phyloP scores from a whole-genome alignment of 768 basidiomycete species.

The Suillus weaverae region DNA sequence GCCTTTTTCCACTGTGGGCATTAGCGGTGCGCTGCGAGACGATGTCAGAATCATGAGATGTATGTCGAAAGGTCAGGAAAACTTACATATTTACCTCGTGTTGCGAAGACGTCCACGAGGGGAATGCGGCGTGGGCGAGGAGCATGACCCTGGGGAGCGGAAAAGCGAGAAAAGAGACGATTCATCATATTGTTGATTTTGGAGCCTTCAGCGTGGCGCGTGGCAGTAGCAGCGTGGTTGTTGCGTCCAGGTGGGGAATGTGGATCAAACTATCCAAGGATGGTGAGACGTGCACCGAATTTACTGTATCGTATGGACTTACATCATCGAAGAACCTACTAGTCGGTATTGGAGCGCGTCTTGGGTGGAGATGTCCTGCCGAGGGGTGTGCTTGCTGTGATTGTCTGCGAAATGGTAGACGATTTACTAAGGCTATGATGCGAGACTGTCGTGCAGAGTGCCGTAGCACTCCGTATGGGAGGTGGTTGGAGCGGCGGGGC shows the following conservation, averaged over 20 bases:
- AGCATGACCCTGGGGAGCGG: neutral
- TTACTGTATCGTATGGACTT: neutral
- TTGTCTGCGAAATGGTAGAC: too few relatives aligned
- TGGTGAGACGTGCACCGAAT: neutral
- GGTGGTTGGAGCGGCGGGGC: too few relatives aligned
- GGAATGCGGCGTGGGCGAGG: neutral
- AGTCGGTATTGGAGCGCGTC: neutral
- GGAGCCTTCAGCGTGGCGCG: neutral
- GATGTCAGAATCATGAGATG: neutral
- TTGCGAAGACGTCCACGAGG: neutral
- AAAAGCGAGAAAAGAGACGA: neutral
- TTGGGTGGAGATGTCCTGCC: neutral
- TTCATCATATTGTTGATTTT: neutral
- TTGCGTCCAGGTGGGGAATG: neutral
- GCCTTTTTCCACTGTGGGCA: neutral
- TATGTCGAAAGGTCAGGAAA: neutral
- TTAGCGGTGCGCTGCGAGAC: neutral
- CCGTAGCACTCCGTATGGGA: too few relatives aligned
- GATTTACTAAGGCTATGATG: too few relatives aligned
- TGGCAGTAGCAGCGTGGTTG: neutral
- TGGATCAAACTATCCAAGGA: neutral
- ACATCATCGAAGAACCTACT: neutral
- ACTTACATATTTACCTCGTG: neutral
- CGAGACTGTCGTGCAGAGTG: too few relatives aligned
- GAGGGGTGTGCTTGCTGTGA: neutral